These are phyloP conservation scores for Albizia julibrissin DNA, from an alignment of 306 rosid genomes.

Conservation along the genomic window DNA sequence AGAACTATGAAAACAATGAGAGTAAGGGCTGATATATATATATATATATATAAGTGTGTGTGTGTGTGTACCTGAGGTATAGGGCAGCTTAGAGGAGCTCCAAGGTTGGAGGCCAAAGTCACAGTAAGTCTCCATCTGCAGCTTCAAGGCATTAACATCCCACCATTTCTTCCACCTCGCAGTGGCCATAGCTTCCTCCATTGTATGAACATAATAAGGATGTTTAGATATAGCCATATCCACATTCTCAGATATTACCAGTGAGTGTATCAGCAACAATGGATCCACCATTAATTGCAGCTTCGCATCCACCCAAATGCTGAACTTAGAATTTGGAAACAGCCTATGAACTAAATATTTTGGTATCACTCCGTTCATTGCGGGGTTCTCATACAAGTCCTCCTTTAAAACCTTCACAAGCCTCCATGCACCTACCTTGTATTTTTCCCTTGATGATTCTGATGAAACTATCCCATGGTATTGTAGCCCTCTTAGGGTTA, in stretches of 20 bases:
- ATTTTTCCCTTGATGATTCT: slow-evolving; percentile 45
- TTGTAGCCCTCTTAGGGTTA: slow-evolving; percentile 58
- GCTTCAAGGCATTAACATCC: slow-evolving; percentile 77
- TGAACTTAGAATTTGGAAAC: slow-evolving; percentile 78
- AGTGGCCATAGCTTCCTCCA: slow-evolving; percentile 97
- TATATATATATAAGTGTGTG: too few relatives aligned
- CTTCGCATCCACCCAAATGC: slow-evolving; percentile 93
- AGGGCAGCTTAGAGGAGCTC: slow-evolving; percentile 66
- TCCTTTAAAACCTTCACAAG: slow-evolving; percentile 61
- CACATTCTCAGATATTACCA: slow-evolving; percentile 59
- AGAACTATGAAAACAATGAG: neutral
- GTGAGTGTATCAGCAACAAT: slow-evolving; percentile 72
- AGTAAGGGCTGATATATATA: neutral
- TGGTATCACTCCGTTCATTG: slow-evolving; percentile 92
- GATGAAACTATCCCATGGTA: slow-evolving; percentile 52
- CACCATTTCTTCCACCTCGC: slow-evolving; percentile 96
- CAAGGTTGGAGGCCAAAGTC: slow-evolving; percentile 82
- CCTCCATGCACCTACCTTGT: slow-evolving; percentile 77
- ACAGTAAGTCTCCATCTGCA: slow-evolving; percentile 91
- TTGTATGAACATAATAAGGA: slow-evolving; percentile 73
- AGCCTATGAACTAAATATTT: slow-evolving; percentile 84
- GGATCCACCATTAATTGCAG: slow-evolving; percentile 87
- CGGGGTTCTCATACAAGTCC: slow-evolving; percentile 64
- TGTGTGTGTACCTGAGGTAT: slow-evolving; percentile 59
- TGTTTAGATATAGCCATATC: slow-evolving; percentile 94